Evolutionary conservation across 2,329 filamentous ascomycete species (phyloP), one percentile per base, ranked within the genome.

Genomic region (Trichoderma gracile): DNA sequence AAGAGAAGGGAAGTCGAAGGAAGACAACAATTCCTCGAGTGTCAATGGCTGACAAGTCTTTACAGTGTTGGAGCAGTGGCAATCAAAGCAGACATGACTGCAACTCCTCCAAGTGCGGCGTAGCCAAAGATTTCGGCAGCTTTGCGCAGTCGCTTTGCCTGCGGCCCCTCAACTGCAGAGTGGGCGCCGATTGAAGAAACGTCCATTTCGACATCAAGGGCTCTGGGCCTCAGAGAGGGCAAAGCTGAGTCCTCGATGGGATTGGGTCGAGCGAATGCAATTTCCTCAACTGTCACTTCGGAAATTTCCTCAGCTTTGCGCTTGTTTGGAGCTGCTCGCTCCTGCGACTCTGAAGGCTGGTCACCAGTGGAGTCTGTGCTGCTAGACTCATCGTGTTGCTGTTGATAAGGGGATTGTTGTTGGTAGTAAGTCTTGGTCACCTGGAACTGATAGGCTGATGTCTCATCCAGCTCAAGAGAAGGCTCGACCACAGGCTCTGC

Each of bases 61-160:
- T 46, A 73, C 19, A 72, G 64, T 1, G 62, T 65, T 3, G 77
- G 77, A 3, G 77, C 77, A 3, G 76, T 78, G 21, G 75, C 77
- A 57, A 78, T 78, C 42, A 78, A 66, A 3, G 75, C 77, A 25
- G 76, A 75, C 72, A 78, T 74, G 45, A 78, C 77, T n/a, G 76
- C 76, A 8, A 76, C 69, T 21, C 77, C 77, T 8, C 77, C 77
- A 3, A 78, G 67, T 5, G 77, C 74, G 12, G 74, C 76, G 43
- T 74, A 75, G 9, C 77, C 75, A 25, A 78, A 67, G 0, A 72
- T 72, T 57, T 78, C 77, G 4, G 75, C 77, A 47, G 73, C 73
- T 53, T 71, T 73, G 14, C 74, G 73, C 47, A 78, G 65, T 6
- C 76, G 73, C 54, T 78, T 78, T 3, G 38, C 60, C 17, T 73